Evolutionary conservation across 208 protist species (phyloP).

Genomic region (Acanthamoeba royreba): DNA sequence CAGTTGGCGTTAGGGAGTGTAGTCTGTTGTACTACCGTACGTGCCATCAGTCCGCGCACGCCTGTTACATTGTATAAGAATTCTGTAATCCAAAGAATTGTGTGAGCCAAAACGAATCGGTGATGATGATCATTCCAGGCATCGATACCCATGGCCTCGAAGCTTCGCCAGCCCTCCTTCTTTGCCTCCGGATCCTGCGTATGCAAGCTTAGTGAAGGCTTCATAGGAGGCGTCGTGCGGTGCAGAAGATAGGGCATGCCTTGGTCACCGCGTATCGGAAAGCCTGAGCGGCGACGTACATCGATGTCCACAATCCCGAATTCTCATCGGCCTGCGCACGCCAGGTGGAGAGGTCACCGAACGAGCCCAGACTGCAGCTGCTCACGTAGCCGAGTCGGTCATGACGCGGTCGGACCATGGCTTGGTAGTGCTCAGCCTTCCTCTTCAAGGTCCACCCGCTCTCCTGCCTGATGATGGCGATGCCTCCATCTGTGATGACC

Average conservation of each 20-base stretch:
- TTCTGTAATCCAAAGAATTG: too few relatives aligned
- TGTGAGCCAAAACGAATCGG: too few relatives aligned
- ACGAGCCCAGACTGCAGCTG: background rate
- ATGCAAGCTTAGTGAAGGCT: background rate
- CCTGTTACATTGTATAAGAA: conserved; percentile 46
- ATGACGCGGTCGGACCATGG: conserved; percentile 4
- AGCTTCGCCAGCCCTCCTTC: conserved; percentile 43
- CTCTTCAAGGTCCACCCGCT: conserved; percentile 5
- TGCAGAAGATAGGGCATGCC: too few relatives aligned
- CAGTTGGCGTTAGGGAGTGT: background rate
- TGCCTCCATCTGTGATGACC: conserved; percentile 39
- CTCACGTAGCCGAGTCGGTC: conserved; percentile 17
- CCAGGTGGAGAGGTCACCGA: conserved; percentile 4
- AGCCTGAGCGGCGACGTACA: conserved; percentile 43
- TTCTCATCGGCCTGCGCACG: background rate
- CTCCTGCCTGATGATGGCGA: conserved; percentile 24
- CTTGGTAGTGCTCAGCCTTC: conserved; percentile 45
- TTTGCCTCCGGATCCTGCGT: background rate
- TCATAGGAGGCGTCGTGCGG: too few relatives aligned
- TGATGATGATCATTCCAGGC: background rate
- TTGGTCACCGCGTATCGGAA: conserved; percentile 53
- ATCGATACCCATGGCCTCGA: conserved; percentile 45
- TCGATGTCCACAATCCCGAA: conserved; percentile 55
- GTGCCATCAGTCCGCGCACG: conserved; percentile 16
- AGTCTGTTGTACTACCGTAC: conserved; percentile 2